Evolutionary conservation across 352 stramenopile species (phyloP).

Genomic region (Phytopythium cucurbitacearum): DNA sequence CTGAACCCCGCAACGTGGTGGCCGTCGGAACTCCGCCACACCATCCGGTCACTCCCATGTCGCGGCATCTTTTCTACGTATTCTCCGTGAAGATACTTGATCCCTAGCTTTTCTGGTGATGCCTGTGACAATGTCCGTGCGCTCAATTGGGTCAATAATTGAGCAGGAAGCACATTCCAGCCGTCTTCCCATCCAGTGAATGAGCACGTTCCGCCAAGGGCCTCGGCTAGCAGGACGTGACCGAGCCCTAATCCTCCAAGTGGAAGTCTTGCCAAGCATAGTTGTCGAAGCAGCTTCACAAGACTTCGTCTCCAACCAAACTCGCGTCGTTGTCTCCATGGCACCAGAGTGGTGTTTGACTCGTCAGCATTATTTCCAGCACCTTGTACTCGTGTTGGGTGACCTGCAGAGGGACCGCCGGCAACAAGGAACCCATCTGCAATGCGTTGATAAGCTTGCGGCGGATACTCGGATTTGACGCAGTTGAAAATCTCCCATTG

Average conservation of each 20-base stretch:
- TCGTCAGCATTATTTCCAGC: background rate
- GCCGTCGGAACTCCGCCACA: slow-evolving; percentile 16
- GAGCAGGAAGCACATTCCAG: slow-evolving; percentile 13
- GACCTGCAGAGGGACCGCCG: slow-evolving; percentile 19
- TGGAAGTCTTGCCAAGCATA: slow-evolving; percentile 17
- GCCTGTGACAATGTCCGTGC: background rate
- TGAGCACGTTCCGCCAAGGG: slow-evolving; percentile 9
- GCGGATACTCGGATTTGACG: slow-evolving; percentile 27
- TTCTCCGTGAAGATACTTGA: slow-evolving; percentile 22
- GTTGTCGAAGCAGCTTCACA: slow-evolving; percentile 20
- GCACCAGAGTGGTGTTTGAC: slow-evolving; percentile 2
- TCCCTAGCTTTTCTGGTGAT: slow-evolving; percentile 9
- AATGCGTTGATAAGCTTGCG: slow-evolving; percentile 17
- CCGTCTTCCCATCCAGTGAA: slow-evolving; percentile 17
- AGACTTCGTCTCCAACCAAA: slow-evolving; percentile 13
- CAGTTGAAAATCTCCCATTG: slow-evolving; percentile 39
- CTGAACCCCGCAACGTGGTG: slow-evolving; percentile 15
- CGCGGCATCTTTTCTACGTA: slow-evolving; percentile 18
- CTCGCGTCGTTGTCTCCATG: background rate
- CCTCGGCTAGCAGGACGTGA: slow-evolving; percentile 22
- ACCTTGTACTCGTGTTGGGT: background rate
- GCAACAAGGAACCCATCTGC: slow-evolving; percentile 30
- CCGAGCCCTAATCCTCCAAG: slow-evolving; percentile 26
- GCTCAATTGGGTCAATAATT: background rate
- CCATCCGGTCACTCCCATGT: slow-evolving; percentile 4